Base-by-base conservation (phyloP, 495 filamentous ascomycete genomes). In the Hyphodiscus hymeniophilus region DNA sequence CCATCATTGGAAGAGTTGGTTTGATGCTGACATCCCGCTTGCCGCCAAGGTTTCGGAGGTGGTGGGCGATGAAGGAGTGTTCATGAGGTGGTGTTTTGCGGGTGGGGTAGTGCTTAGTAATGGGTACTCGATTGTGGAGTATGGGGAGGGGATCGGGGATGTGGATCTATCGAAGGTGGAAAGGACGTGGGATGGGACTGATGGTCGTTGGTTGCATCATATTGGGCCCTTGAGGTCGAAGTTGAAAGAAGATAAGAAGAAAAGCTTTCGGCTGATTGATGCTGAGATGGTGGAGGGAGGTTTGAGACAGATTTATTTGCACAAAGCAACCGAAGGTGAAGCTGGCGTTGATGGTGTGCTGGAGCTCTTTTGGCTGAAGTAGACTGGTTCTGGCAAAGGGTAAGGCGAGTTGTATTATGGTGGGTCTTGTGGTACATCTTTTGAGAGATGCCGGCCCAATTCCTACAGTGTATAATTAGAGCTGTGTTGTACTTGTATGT, bases 1-100 rank as follows among this genome's bases (percentile, higher is more conserved):
- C 6, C 77, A 80, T 56, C 76, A 80, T 59, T 80, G 76, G 71
- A 72, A 74, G 21, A 52, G 56, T 38, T 76, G 75, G 66, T 63
- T 73, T 35, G 62, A 70, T n/a, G 71, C 80, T 57, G 64, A 72
- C 36, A 66, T 71, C 31, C 64, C 72, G 18, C 65, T 66, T 36
- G 64, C 66, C 15, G 56, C 60, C 28, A 42, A 52, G 2, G 63
- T 80, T n/a, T 59, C 71, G 18, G 63, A 70, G 18, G 57, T 74
- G 2, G 80, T 76, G 51, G 77, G 76, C 10, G 67, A 75, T 22
- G 57, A 61, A n/a, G 79, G 76, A 39, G 63, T 80, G 18, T 59
- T 81, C 42, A 73, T 75, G 48, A 67, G 76, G 30, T 82, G 70
- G 65, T 56, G 63, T 5, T 81, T 80, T 43, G 61, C 57, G 4